Conservation (phyloP, 495 filamentous ascomycete genomes). For the Penicilliopsis zonata region DNA sequence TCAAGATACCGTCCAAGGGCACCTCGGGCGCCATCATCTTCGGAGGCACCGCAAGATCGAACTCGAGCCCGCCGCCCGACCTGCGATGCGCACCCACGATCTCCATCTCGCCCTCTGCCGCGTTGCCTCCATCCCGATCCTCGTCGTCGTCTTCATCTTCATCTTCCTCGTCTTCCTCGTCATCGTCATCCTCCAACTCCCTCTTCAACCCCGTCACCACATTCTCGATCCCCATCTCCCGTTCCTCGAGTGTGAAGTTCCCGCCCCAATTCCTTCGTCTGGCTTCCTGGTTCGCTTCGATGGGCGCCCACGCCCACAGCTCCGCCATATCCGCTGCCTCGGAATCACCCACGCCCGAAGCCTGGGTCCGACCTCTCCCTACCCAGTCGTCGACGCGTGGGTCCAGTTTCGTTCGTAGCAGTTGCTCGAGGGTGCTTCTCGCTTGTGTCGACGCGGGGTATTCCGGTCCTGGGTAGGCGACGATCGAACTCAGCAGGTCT, state of each 20-base stretch:
- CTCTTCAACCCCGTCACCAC: constrained; percentile 57
- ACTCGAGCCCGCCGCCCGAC: constrained; percentile 27
- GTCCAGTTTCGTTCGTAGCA: constrained; percentile 74
- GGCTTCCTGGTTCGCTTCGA: constrained; percentile 39
- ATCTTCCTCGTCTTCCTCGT: constrained; percentile 40
- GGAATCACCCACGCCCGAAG: constrained; percentile 15
- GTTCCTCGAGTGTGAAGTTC: constrained; percentile 59
- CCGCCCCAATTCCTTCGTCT: constrained; percentile 41
- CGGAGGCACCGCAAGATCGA: constrained; percentile 27
- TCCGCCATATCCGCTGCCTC: constrained; percentile 24
- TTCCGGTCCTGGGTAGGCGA: constrained; percentile 62
- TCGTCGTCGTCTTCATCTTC: constrained; percentile 21
- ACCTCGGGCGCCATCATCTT: constrained; percentile 24
- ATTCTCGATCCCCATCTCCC: constrained; percentile 51
- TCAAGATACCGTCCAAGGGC: constrained; percentile 38
- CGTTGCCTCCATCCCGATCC: constrained; percentile 34
- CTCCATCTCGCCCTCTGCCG: constrained; percentile 28
- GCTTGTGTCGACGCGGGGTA: constrained; percentile 64
- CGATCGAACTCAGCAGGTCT: constrained; percentile 47
- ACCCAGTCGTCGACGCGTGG: constrained; percentile 64
- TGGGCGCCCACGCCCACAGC: constrained; percentile 38
- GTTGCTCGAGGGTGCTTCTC: constrained; percentile 41
- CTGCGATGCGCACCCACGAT: constrained; percentile 27
- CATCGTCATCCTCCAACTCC: constrained; percentile 42
- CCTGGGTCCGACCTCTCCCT: constrained; percentile 46